These are phyloP conservation scores for Ustilago vetiveriae DNA, from an alignment of 1,284 basidiomycete genomes.

Conservation along the genomic window DNA sequence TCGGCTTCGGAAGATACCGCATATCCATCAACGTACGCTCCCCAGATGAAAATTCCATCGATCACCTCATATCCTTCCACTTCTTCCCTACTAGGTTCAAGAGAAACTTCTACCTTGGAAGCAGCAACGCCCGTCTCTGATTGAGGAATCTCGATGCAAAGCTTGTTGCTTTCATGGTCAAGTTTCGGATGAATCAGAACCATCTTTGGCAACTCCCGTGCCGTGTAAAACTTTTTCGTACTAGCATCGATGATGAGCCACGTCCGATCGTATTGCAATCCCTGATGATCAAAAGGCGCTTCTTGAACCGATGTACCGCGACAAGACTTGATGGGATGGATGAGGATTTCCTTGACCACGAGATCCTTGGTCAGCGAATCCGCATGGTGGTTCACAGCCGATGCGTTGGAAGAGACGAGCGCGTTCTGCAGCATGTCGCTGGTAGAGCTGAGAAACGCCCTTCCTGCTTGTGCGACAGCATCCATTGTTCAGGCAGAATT, in stretches of 20 bases:
- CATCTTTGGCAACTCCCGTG: slow-evolving; percentile 60
- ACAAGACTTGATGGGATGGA: slow-evolving; percentile 64
- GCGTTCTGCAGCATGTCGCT: slow-evolving; percentile 45
- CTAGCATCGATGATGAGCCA: slow-evolving; percentile 61
- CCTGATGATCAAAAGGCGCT: slow-evolving; percentile 46
- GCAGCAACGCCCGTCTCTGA: slow-evolving; percentile 35
- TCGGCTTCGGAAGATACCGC: slow-evolving; percentile 56
- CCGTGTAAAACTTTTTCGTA: slow-evolving; percentile 55
- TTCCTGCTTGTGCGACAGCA: slow-evolving; percentile 26
- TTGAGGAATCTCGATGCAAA: slow-evolving; percentile 55
- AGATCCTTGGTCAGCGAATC: slow-evolving; percentile 44
- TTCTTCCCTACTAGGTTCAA: slow-evolving; percentile 41
- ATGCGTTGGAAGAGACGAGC: slow-evolving; percentile 26
- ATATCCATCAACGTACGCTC: slow-evolving; percentile 52
- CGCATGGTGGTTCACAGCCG: slow-evolving; percentile 25
- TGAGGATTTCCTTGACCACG: slow-evolving; percentile 36
- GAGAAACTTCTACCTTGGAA: slow-evolving; percentile 28
- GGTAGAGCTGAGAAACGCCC: slow-evolving; percentile 29
- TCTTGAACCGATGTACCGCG: slow-evolving; percentile 51
- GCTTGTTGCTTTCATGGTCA: slow-evolving; percentile 23
- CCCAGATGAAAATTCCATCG: slow-evolving; percentile 57
- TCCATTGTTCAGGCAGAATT: slow-evolving; percentile 37
- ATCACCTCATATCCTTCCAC: slow-evolving; percentile 47
- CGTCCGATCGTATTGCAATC: slow-evolving; percentile 57
- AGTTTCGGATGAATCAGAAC: slow-evolving; percentile 56